Conservation (phyloP, 225 moss, liverwort and hornwort genomes). For the Pleurozium schreberi region DNA sequence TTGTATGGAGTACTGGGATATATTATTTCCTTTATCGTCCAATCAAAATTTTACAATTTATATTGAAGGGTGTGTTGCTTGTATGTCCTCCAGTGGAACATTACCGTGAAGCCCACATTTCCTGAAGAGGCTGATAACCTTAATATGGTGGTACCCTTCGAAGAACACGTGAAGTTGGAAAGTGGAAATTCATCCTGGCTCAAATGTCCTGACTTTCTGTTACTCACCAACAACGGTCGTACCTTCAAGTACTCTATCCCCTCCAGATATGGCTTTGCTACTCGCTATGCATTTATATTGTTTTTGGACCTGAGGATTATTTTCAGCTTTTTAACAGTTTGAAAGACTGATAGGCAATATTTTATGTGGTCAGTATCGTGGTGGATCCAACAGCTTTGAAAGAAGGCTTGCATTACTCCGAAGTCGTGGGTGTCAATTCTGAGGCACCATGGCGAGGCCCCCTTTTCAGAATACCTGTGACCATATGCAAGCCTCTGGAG, state of each 20-base stretch:
- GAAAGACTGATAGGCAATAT: neutral
- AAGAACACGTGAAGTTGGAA: slow-evolving; percentile 84
- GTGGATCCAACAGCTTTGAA: slow-evolving; percentile 78
- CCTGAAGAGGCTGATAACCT: slow-evolving; percentile 93
- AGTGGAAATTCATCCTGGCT: slow-evolving; percentile 72
- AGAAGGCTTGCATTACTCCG: slow-evolving; percentile 78
- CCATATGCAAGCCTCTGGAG: slow-evolving; percentile 74
- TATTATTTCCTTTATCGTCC: neutral
- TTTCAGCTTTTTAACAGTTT: neutral
- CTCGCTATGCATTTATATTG: neutral
- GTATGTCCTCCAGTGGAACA: slow-evolving; percentile 54
- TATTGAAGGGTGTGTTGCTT: neutral
- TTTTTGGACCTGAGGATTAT: neutral
- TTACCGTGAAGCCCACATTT: slow-evolving; percentile 77
- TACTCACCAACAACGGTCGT: slow-evolving; percentile 90
- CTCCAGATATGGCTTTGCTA: neutral
- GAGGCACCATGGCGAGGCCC: slow-evolving; percentile 93
- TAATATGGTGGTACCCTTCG: slow-evolving; percentile 61
- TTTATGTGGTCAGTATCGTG: slow-evolving; percentile 51
- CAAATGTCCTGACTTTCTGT: slow-evolving; percentile 86
- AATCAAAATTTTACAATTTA: neutral
- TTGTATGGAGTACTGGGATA: neutral
- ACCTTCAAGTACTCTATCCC: slow-evolving; percentile 60
- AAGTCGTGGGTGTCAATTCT: slow-evolving; percentile 69
- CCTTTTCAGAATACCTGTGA: slow-evolving; percentile 79